Evolutionary conservation across 2,329 filamentous ascomycete genomes (phyloP).

Genomic region (Alternaria tenuissima): DNA sequence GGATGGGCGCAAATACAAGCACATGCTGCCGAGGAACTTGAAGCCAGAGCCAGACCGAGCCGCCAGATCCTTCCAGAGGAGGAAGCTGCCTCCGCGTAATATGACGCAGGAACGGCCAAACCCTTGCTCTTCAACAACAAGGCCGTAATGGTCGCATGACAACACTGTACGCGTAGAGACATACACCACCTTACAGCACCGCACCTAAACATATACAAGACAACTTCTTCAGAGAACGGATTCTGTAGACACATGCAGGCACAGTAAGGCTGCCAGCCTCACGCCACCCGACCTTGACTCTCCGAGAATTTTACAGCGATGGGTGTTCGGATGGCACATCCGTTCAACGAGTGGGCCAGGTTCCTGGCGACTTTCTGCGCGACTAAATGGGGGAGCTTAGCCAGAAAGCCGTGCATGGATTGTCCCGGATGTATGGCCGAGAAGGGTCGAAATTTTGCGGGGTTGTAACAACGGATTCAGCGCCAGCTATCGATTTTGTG

Average conservation of each 20-base stretch:
- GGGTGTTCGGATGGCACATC: conserved; percentile 24
- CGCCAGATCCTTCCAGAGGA: conserved; percentile 18
- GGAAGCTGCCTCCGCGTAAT: conserved; percentile 10
- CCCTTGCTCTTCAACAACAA: conserved; percentile 3
- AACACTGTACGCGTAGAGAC: background rate
- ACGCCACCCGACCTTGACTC: conserved; percentile 4
- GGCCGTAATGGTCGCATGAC: background rate
- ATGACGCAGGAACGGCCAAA: conserved; percentile 18
- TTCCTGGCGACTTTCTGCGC: conserved; percentile 14
- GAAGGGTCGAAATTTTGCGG: conserved; percentile 32
- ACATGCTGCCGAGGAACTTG: conserved; percentile 21
- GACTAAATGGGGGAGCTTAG: conserved; percentile 4
- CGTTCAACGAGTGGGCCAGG: conserved; percentile 21
- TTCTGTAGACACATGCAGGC: conserved; percentile 15
- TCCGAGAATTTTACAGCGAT: conserved; percentile 13
- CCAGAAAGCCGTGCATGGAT: conserved; percentile 11
- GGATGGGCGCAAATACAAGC: conserved; percentile 4
- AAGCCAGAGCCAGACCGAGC: conserved; percentile 17
- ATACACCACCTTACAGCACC: background rate
- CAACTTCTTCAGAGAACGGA: background rate
- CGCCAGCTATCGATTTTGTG: conserved; percentile 15
- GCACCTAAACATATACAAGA: background rate
- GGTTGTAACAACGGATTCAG: conserved; percentile 12
- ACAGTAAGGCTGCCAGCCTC: conserved; percentile 2
- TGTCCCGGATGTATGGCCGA: conserved; percentile 30